Conservation (phyloP, 768 basidiomycete genomes). For the Crassisporium funariophilum region DNA sequence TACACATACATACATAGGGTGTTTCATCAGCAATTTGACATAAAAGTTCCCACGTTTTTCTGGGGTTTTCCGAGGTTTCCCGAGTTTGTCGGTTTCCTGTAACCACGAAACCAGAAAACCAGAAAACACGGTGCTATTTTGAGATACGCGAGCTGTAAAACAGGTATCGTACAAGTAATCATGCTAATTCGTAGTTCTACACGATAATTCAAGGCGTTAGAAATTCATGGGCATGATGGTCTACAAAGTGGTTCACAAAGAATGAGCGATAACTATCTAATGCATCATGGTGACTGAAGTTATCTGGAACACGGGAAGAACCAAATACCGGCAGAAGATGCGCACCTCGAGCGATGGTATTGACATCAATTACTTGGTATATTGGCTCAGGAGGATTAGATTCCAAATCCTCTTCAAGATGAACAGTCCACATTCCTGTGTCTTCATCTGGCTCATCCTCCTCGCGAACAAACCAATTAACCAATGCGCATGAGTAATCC, state of each 20-base stretch:
- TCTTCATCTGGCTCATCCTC: constrained; percentile 18
- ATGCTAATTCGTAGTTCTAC: no score
- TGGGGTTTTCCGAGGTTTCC: no score
- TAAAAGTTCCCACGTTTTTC: no score
- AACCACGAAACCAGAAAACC: no score
- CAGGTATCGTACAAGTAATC: no score
- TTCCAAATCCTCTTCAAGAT: constrained; percentile 26
- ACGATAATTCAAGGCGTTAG: no score
- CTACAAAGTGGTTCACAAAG: constrained; percentile 19
- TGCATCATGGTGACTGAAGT: constrained; percentile 21
- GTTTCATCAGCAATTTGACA: no score
- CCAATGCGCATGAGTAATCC: constrained; percentile 25
- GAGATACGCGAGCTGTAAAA: no score
- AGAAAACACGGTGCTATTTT: no score
- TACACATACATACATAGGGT: no score
- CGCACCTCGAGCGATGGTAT: constrained; percentile 24
- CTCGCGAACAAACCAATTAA: constrained; percentile 23
- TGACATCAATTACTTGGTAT: not conserved
- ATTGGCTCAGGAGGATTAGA: no score
- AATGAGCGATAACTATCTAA: constrained; percentile 20
- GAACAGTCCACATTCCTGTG: constrained; percentile 36
- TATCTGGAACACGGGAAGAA: constrained; percentile 10
- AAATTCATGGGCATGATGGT: constrained; percentile 16
- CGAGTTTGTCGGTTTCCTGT: no score
- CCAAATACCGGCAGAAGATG: constrained; percentile 30